phyloP scores from a whole-genome alignment of 495 filamentous ascomycete genomes.

The Lindgomyces ingoldianus region DNA sequence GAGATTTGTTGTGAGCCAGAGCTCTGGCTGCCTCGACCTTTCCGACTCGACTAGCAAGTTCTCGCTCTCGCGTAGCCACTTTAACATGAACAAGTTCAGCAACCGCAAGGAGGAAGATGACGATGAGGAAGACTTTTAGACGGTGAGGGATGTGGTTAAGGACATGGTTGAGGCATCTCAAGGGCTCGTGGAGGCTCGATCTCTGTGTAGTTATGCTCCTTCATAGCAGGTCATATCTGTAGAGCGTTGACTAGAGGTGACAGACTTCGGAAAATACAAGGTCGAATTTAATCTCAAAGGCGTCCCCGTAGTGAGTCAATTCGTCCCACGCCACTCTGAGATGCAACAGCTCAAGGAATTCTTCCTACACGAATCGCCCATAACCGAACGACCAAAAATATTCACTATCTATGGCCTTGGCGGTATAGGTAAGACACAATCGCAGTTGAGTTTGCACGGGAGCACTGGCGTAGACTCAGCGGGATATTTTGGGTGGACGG shows the following conservation, averaged over 20 bases:
- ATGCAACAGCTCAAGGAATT: no score
- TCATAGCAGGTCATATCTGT: no score
- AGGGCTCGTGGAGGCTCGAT: slow-evolving; percentile 8
- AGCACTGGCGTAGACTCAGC: slow-evolving; percentile 8
- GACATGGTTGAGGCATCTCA: slow-evolving; percentile 19
- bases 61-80: slow-evolving; percentile 31
- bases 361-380: no score
- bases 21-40: slow-evolving; percentile 30
- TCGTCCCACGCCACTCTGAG: no score
- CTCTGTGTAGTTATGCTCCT: no score
- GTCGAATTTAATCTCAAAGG: no score
- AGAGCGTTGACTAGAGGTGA: no score
- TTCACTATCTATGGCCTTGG: slow-evolving; percentile 5
- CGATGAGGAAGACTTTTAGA: no score
- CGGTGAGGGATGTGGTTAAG: slow-evolving; percentile 23
- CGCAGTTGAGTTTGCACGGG: slow-evolving; percentile 8
- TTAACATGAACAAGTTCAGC: slow-evolving; percentile 35
- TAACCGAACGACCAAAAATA: no score
- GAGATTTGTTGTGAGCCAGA: slow-evolving; percentile 31
- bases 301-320: no score
- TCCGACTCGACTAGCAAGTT: slow-evolving; percentile 20
- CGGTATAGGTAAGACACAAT: no score
- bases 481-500: slow-evolving; percentile 24
- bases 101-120: slow-evolving; percentile 30
- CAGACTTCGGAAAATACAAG: no score